A percentile compares a stretch with the other conserved stretches of the same genome.
Conservation (phyloP, 139 green algal species). For the Closterium sp. region DNA sequence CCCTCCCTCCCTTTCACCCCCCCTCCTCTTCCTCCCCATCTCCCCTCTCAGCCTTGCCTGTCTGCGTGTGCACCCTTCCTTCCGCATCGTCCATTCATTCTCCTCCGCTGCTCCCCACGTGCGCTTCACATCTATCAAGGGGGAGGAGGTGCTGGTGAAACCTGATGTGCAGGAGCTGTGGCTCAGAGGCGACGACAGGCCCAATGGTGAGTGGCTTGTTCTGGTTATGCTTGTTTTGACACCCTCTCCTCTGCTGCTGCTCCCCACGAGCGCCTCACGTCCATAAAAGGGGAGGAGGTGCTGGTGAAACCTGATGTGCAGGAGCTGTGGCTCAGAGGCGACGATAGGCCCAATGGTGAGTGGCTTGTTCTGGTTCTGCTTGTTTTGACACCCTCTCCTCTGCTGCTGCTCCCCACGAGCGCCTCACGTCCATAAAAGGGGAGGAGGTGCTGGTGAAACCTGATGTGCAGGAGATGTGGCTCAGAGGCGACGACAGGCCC, state of each 20-base stretch:
- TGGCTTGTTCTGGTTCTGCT: background rate
- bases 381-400: background rate
- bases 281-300: background rate
- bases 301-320: background rate
- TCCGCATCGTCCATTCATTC: slow-evolving; percentile 1
- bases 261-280: background rate
- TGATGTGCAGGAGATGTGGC: background rate
- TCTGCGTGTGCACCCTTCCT: slow-evolving; percentile 22
- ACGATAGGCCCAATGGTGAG: background rate
- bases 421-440: background rate
- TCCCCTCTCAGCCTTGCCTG: slow-evolving; percentile 2
- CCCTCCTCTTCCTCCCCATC: background rate
- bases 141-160: background rate
- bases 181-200: background rate
- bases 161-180: background rate
- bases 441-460: background rate
- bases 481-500: background rate
- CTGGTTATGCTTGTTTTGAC: too few species aligned
- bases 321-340: background rate
- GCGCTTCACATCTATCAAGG: background rate
- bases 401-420: background rate
- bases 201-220: background rate
- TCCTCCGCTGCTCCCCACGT: slow-evolving; percentile 1
- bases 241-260: background rate
- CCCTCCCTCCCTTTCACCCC: background rate